Percentiles rank a stretch among this genome's conserved stretches.
Evolutionary conservation across 2,329 filamentous ascomycete genomes (phyloP).

Genomic region (Hypocrella siamensis): DNA sequence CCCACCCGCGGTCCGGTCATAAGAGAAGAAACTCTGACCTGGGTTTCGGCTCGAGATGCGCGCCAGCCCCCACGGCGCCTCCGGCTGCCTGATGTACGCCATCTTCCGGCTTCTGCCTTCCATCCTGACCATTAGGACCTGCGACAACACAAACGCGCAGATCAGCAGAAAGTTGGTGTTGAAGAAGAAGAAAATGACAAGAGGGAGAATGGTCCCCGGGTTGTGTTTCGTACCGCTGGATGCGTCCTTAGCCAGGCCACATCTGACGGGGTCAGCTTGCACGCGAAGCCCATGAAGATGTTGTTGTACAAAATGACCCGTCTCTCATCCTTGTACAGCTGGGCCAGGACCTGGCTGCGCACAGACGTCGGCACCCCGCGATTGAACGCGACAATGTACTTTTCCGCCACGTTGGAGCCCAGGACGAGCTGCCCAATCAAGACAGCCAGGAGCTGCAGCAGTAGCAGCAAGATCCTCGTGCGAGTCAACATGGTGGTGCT

Average conservation of each 20-base stretch:
- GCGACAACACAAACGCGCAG: no score
- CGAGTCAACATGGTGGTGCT: no score
- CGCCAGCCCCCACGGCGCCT: constrained; percentile 20
- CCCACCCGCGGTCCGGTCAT: constrained; percentile 17
- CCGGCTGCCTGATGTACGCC: constrained; percentile 9
- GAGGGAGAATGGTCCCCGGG: no score
- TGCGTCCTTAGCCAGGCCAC: background rate
- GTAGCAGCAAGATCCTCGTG: no score
- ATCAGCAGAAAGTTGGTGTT: background rate
- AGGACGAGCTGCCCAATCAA: no score
- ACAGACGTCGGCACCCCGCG: background rate
- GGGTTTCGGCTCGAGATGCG: constrained; percentile 15
- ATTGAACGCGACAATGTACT: background rate
- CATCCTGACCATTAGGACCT: background rate
- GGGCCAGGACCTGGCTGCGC: background rate
- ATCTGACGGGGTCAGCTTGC: background rate
- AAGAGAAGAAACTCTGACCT: constrained; percentile 12
- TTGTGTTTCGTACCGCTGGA: background rate
- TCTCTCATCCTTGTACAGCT: background rate
- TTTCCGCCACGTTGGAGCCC: no score
- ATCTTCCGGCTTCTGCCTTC: background rate
- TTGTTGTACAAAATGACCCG: background rate
- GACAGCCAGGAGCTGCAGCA: no score
- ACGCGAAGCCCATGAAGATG: background rate
- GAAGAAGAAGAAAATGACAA: background rate